Evolutionary conservation across 1,284 basidiomycete species (phyloP), one percentile per base, ranked within the genome.

Genomic region (Leccinum solheimii): DNA sequence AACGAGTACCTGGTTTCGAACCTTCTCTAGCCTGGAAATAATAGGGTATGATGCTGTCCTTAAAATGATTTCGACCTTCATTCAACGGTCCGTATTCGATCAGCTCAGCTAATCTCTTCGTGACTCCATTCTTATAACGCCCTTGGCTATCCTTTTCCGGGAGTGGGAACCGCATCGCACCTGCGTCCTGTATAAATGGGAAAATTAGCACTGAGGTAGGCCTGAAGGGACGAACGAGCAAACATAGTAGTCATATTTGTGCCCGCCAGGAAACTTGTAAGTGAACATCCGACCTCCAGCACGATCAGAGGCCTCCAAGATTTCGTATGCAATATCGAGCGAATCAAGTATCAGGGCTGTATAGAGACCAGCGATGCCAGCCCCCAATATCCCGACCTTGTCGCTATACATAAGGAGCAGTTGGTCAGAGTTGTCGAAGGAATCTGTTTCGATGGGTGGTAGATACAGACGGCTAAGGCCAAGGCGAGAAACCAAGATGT

Each of bases 301-400:
- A 23, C 68, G 64, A 3, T 64, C 55, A 3, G 55, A 58, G 2
- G 72, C 76, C 59, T 79, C 77, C 0, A 78, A 53, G n/a, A 78
- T 71, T 34, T 76, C 67, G 58, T 74, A 79, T 1, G 60, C 21
- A 56, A 78, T 74, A 11, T 65, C 67, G 16, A 75, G 68, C 3
- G 58, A 63, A 11, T 78, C 68, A 8, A 79, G 72, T 0, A 78
- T 76, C 59, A 78, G 63, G 27, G 74, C 76, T 1, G 73, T 63
- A 57, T 78, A 79, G n/a, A 78, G 64, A 19, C 78, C 77, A 16
- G 77, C 77, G 5, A 72, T 66, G 3, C 76, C 74, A 38, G 68
- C 67, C 1, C 67, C 67, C 6, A 68, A 11, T 9, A 68, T 70
- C 21, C 68, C 68, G n/a, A 68, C 58, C 40, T 40, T 68, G 0